Base-by-base conservation (phyloP, 2,329 filamentous ascomycete genomes). In the Fusarium verrucosum region DNA sequence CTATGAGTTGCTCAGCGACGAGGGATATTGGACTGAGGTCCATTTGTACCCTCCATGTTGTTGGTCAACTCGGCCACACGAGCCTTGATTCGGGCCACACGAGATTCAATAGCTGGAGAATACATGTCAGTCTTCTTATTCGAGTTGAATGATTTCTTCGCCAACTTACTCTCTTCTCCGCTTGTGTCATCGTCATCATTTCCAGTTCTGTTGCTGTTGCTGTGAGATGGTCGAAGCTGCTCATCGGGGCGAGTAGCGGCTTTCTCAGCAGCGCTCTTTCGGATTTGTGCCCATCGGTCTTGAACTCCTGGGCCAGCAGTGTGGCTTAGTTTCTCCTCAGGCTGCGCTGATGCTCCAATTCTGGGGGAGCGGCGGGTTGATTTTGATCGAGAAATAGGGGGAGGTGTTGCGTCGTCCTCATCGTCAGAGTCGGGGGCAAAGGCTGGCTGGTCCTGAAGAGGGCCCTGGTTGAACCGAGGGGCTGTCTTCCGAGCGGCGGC, bases 31-130 rank as follows among this genome's bases (percentile, higher is more conserved):
- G 67, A 46, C 20, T 73, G 70, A 23, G 83, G 80, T 8, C 73
- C 75, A 36, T 71, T 73, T 30, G 76, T 76, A 38, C 79, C 82
- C 72, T 94, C 91, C 85, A 92, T 92, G 77, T 91, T 92, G 70
- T 90, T 90, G 3, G 95, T 99, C 70, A 99, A 80, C 77, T 97
- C 93, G 49, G 95, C 95, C 57, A 99, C 95, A 62, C 95, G 90
- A 59, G 95, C 95, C 81, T 97, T 98, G 85, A 99, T 99, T 65
- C 95, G 91, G 44, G 95, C 95, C 58, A 98, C 95, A 68, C 95
- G 92, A 44, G 93, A 94, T 78, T 99, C 95, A 72, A 98, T 98
- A 32, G 94, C 92, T 96, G n/a, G 50, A 22, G 13, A 37, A 38
- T 45, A n/a, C n/a, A 3, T 28, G 61, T 78, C 41, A 77, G 74